phyloP scores from a whole-genome alignment of 2,329 filamentous ascomycete genomes.

The Monilinia polystroma region DNA sequence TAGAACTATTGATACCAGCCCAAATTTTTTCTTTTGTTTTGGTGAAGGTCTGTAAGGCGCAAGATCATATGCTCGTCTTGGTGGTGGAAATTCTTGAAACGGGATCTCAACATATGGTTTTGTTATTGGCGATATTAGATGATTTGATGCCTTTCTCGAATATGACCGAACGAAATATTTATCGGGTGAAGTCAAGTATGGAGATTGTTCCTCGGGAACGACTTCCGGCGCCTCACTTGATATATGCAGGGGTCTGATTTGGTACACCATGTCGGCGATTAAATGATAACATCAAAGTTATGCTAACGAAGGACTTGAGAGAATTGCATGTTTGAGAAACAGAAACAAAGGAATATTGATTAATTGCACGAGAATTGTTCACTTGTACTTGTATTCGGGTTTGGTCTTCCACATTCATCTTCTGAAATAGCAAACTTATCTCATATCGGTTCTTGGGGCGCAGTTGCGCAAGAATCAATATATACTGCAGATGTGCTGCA shows the following conservation, averaged over 20 bases:
- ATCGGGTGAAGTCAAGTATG: slow-evolving; percentile 18
- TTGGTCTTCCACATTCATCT: not conserved
- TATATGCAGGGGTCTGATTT: slow-evolving; percentile 11
- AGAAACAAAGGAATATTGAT: slow-evolving; percentile 19
- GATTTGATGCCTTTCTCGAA: slow-evolving; percentile 10
- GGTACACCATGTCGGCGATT: slow-evolving; percentile 14
- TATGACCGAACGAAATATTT: slow-evolving; percentile 25
- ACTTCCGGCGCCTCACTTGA: slow-evolving; percentile 24
- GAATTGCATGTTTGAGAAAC: slow-evolving; percentile 14
- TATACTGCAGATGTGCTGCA: slow-evolving; percentile 14
- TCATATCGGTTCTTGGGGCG: slow-evolving; percentile 1
- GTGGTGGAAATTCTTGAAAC: slow-evolving; percentile 3
- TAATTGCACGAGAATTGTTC: not conserved
- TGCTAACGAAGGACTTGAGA: slow-evolving; percentile 16
- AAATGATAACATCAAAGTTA: slow-evolving; percentile 1
- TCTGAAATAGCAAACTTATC: slow-evolving; percentile 12
- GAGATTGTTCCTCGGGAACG: slow-evolving; percentile 16
- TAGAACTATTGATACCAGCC: slow-evolving; percentile 23
- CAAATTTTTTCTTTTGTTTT: slow-evolving; percentile 18
- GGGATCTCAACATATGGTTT: slow-evolving; percentile 12
- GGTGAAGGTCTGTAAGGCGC: not conserved
- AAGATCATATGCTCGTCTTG: slow-evolving; percentile 20
- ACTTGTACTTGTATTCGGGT: slow-evolving; percentile 1
- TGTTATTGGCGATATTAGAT: not conserved
- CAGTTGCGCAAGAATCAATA: slow-evolving; percentile 23